Percentiles rank a stretch among this genome's conserved stretches.
These are phyloP conservation scores for Boletus smithii DNA, from an alignment of 1,284 basidiomycete genomes.

Conservation along the genomic window DNA sequence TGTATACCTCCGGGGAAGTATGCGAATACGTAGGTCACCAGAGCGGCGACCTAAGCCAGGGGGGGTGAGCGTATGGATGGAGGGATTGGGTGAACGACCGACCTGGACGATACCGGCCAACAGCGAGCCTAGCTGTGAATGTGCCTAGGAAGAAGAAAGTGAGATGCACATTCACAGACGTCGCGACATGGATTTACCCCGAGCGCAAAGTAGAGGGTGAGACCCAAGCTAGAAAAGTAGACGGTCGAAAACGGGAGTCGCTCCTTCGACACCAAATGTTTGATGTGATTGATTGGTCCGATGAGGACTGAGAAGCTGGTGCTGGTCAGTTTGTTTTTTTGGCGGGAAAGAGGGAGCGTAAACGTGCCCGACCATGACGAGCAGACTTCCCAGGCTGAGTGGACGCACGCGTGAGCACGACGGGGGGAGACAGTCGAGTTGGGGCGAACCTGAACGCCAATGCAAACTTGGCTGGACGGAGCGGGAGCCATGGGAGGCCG, in stretches of 20 bases:
- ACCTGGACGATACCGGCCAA: conserved; percentile 78
- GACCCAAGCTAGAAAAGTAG: conserved; percentile 76
- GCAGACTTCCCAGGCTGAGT: conserved; percentile 69
- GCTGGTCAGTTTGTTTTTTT: neutral
- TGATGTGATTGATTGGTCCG: conserved; percentile 83
- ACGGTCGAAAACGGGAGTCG: conserved; percentile 84
- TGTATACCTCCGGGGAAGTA: conserved; percentile 88
- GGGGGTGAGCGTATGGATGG: neutral
- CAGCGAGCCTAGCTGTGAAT: conserved; percentile 82
- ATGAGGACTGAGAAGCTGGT: conserved; percentile 79
- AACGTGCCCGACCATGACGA: conserved; percentile 71
- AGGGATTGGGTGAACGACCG: neutral
- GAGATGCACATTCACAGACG: neutral
- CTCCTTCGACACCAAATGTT: conserved; percentile 83
- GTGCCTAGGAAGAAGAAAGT: conserved; percentile 47
- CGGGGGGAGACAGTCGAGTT: too few relatives aligned
- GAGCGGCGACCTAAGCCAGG: conserved; percentile 68
- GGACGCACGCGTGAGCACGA: neutral
- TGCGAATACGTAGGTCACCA: conserved; percentile 83
- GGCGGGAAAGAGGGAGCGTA: neutral
- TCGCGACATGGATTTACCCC: conserved; percentile 65
- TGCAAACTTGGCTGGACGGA: conserved; percentile 87
- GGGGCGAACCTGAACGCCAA: conserved; percentile 80
- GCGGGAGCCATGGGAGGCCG: conserved; percentile 78
- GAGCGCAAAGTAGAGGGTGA: conserved; percentile 88